phyloP scores from a whole-genome alignment of 1,284 basidiomycete genomes.

The Malassezia pachydermatis region DNA sequence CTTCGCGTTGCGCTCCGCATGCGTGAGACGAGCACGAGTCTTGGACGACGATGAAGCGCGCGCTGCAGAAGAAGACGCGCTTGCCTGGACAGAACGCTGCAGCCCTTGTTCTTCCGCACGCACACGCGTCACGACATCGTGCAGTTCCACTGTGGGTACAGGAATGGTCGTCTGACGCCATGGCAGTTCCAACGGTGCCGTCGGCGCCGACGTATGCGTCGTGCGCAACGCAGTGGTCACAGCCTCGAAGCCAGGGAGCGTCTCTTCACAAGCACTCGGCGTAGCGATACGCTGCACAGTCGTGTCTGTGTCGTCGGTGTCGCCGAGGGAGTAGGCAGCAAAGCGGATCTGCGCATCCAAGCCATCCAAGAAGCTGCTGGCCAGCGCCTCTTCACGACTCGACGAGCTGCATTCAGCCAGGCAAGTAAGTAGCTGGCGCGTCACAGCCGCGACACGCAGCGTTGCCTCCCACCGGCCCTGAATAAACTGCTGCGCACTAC shows the following conservation, averaged over 20 bases:
- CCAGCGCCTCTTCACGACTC: conserved; percentile 82
- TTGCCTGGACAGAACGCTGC: not conserved
- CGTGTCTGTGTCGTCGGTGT: conserved; percentile 65
- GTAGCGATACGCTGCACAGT: conserved; percentile 59
- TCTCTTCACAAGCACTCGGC: conserved; percentile 54
- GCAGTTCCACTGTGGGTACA: conserved; percentile 78
- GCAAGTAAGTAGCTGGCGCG: conserved; percentile 64
- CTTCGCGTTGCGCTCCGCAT: conserved; percentile 41
- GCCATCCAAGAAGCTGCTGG: conserved; percentile 71
- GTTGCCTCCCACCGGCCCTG: conserved; percentile 62
- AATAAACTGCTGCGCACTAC: conserved; percentile 51
- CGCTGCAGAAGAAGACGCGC: not conserved
- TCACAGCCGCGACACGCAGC: conserved; percentile 65
- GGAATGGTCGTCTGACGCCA: conserved; percentile 80
- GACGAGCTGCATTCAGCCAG: conserved; percentile 61
- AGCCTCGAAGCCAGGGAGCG: conserved; percentile 60
- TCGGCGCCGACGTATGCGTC: conserved; percentile 29
- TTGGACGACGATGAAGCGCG: not conserved
- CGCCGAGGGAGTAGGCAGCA: conserved; percentile 70
- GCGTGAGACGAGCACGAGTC: conserved; percentile 29
- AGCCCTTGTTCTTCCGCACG: conserved; percentile 61
- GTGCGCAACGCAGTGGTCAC: conserved; percentile 54
- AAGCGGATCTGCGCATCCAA: conserved; percentile 83
- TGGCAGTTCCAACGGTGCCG: conserved; percentile 55
- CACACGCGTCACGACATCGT: conserved; percentile 72